phyloP scores from a whole-genome alignment of 2,329 filamentous ascomycete species.

The Exophiala viscosa region DNA sequence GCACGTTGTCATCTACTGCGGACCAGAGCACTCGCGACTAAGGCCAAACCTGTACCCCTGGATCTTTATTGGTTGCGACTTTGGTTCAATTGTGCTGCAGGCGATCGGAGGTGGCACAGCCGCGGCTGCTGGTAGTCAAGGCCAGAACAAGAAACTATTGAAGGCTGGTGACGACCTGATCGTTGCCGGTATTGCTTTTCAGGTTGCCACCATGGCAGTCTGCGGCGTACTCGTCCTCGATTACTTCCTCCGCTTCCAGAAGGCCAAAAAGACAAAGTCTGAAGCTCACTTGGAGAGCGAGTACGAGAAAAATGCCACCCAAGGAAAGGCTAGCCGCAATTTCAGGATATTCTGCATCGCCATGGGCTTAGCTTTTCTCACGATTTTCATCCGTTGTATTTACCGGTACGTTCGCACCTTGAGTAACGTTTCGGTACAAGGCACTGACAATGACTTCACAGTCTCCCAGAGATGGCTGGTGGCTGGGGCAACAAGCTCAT shows the following conservation, averaged over 20 bases:
- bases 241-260: constrained; percentile 42
- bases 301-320: constrained; percentile 26
- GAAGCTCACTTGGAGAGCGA: constrained; percentile 30
- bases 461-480: constrained; percentile 50
- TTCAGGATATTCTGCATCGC: constrained; percentile 25
- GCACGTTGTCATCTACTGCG: constrained; percentile 55
- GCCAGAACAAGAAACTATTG: constrained; percentile 33
- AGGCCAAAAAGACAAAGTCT: constrained; percentile 27
- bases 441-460: constrained; percentile 25
- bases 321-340: constrained; percentile 19
- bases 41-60: constrained; percentile 53
- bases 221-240: constrained; percentile 35
- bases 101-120: constrained; percentile 57
- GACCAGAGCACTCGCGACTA: constrained; percentile 47
- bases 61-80: constrained; percentile 58
- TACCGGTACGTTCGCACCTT: constrained; percentile 36
- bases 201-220: constrained; percentile 50
- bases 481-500: constrained; percentile 48
- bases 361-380: constrained; percentile 36
- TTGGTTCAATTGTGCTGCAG: constrained; percentile 56
- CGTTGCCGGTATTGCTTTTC: constrained; percentile 56
- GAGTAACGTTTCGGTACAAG: not conserved
- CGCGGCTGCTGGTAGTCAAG: constrained; percentile 39
- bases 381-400: constrained; percentile 42
- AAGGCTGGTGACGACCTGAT: constrained; percentile 54